Percentiles rank a stretch among this genome's conserved stretches.
Conservation (phyloP, 352 stramenopile species). For the Phytophthora vignae region DNA sequence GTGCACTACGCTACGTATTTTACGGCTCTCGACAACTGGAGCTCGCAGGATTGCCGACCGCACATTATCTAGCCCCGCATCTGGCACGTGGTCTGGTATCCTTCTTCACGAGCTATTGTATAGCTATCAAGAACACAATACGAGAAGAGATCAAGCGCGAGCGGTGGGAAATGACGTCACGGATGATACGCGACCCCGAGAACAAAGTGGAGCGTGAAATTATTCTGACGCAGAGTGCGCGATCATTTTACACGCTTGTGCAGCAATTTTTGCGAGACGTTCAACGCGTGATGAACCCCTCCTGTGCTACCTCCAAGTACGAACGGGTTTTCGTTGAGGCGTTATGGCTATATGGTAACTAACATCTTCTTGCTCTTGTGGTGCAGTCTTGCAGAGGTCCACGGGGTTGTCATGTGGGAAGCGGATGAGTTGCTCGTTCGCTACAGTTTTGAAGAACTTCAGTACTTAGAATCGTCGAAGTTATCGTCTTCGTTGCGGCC, state of each 20-base stretch:
- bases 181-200: constrained; percentile 77
- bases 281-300: constrained; percentile 82
- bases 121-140: constrained; percentile 71
- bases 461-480: constrained; percentile 74
- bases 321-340: background rate
- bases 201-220: constrained; percentile 77
- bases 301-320: constrained; percentile 80
- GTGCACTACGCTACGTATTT: constrained; percentile 79
- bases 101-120: constrained; percentile 72
- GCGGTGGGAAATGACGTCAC: constrained; percentile 79
- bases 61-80: constrained; percentile 75
- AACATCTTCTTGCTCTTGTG: constrained; percentile 13
- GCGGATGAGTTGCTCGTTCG: constrained; percentile 69
- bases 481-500: constrained; percentile 62
- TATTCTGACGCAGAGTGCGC: constrained; percentile 81
- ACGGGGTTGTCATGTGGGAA: constrained; percentile 65
- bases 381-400: constrained; percentile 61
- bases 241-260: constrained; percentile 81
- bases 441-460: constrained; percentile 65
- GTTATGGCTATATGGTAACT: background rate
- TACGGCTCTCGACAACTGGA: constrained; percentile 84
- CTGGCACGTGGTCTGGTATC: constrained; percentile 63
- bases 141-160: constrained; percentile 85
- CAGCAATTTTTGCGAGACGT: constrained; percentile 85
- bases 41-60: constrained; percentile 76